phyloP scores from a whole-genome alignment of 176 grass and related monocot genomes.

The Musa schizocarpa region DNA sequence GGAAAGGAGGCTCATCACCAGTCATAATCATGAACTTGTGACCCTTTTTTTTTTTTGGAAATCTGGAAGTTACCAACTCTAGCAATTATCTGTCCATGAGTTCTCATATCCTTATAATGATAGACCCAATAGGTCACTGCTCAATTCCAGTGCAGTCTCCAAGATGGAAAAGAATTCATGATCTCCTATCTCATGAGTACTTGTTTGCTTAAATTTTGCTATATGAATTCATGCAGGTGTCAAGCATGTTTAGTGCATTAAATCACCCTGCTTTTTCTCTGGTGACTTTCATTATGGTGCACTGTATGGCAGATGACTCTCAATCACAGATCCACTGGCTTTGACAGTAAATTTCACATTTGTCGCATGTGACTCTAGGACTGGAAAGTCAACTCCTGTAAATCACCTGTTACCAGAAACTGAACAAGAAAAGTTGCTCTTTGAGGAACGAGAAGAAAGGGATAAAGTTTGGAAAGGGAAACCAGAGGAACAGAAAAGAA shows the following conservation, averaged over 20 bases:
- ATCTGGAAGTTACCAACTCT: no score
- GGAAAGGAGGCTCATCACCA: no score
- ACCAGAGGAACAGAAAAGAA: conserved; percentile 59
- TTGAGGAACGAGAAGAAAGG: conserved; percentile 45
- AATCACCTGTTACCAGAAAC: conserved; percentile 80
- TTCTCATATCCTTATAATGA: no score
- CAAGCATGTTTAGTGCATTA: not conserved
- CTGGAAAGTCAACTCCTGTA: conserved; percentile 72
- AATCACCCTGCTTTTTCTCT: not conserved
- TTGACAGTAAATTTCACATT: conserved; percentile 89
- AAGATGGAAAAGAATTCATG: no score
- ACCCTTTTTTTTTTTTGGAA: no score
- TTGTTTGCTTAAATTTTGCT: no score
- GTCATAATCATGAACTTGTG: no score
- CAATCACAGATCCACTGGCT: conserved; percentile 34
- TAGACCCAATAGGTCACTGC: no score
- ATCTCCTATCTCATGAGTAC: no score
- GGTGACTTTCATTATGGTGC: conserved; percentile 14
- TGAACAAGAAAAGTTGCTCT: conserved; percentile 58
- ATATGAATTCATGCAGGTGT: not conserved
- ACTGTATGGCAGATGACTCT: conserved; percentile 42
- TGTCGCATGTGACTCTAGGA: conserved; percentile 70
- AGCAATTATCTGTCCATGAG: no score
- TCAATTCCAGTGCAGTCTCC: no score
- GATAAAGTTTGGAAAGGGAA: conserved; percentile 77